Evolutionary conservation across 2,329 filamentous ascomycete genomes (phyloP).

Genomic region (Emericellopsis atlantica): DNA sequence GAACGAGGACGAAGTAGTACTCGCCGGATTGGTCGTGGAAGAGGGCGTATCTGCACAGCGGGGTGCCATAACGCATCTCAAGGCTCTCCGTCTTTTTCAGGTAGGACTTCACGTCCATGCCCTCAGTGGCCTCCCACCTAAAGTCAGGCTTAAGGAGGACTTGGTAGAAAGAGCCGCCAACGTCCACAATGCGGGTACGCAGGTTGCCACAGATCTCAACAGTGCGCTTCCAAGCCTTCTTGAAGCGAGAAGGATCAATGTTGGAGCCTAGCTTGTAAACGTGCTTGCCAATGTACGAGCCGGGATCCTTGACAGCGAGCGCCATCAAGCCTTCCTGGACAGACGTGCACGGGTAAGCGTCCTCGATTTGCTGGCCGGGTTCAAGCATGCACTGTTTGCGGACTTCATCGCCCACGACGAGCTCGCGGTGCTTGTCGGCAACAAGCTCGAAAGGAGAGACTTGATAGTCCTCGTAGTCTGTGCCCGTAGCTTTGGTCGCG

Average conservation of each 20-base stretch:
- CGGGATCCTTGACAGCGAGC: constrained; percentile 22
- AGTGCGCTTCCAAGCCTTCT: constrained; percentile 6
- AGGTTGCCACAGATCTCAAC: constrained; percentile 6
- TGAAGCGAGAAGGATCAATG: constrained; percentile 6
- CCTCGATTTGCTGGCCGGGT: constrained; percentile 16
- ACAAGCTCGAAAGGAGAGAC: not conserved
- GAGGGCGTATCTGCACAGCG: constrained; percentile 2
- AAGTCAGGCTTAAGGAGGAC: not conserved
- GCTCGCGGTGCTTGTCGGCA: not conserved
- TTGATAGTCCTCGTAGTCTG: not conserved
- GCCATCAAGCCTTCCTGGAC: constrained; percentile 36
- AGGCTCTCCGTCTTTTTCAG: not conserved
- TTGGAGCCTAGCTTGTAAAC: constrained; percentile 3
- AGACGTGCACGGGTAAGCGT: constrained; percentile 34
- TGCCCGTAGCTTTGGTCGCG: not conserved
- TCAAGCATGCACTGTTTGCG: constrained; percentile 1
- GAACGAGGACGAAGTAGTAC: constrained; percentile 1
- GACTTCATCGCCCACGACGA: not conserved
- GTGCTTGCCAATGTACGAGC: constrained; percentile 8
- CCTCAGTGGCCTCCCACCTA: not conserved
- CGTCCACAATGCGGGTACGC: constrained; percentile 8
- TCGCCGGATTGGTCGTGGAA: not conserved
- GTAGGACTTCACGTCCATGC: not conserved
- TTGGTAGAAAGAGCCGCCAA: constrained; percentile 4
- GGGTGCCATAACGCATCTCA: not conserved